Evolutionary conservation across 2,329 filamentous ascomycete genomes (phyloP).

Genomic region (Colletotrichum sp.): DNA sequence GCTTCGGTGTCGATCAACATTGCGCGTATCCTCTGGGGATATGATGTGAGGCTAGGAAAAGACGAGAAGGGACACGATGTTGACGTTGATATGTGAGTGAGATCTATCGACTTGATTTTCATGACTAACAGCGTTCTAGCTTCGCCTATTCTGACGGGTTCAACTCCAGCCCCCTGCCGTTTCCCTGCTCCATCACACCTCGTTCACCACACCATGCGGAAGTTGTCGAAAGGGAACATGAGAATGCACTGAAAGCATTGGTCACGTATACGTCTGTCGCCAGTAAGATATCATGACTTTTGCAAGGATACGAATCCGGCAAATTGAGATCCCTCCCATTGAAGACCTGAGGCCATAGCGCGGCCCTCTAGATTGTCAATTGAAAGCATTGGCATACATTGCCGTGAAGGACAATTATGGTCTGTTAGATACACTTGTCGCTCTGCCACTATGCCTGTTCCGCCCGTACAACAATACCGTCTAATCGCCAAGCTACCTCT

Average conservation of each 20-base stretch:
- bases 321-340: too few species aligned
- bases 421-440: too few species aligned
- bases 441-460: too few species aligned
- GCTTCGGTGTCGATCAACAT: conserved; percentile 52
- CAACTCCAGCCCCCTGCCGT: conserved; percentile 45
- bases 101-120: not conserved
- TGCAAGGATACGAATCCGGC: too few species aligned
- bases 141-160: conserved; percentile 47
- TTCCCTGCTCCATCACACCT: conserved; percentile 41
- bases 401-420: too few species aligned
- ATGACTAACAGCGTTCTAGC: conserved; percentile 22
- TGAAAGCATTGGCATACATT: too few species aligned
- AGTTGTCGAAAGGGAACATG: conserved; percentile 36
- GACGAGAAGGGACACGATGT: conserved; percentile 23
- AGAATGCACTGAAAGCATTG: conserved; percentile 28
- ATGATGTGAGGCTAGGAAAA: conserved; percentile 36
- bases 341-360: too few species aligned
- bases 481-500: too few species aligned
- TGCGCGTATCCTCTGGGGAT: conserved; percentile 58
- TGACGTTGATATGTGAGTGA: conserved; percentile 43
- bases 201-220: conserved; percentile 34
- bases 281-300: conserved; percentile 27
- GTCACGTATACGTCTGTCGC: conserved; percentile 27
- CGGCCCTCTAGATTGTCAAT: too few species aligned
- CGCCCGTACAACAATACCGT: too few species aligned